Evolutionary conservation across 805 yeast species (phyloP).

Genomic region (Pichia exigua): DNA sequence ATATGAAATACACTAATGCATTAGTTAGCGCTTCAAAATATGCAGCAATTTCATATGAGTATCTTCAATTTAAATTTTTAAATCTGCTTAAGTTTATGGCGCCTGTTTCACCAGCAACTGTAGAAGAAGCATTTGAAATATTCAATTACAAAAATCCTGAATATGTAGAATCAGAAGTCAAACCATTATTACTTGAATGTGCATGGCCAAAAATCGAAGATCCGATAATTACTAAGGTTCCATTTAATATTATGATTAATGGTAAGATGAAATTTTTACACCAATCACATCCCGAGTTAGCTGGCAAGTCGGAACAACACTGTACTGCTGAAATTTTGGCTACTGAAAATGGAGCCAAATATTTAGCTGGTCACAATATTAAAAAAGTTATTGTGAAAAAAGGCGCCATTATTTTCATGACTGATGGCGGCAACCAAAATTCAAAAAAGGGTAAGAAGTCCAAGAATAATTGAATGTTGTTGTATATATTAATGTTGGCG

Average conservation of each 20-base stretch:
- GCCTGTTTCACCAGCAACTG: constrained; percentile 74
- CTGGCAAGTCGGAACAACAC: constrained; percentile 25
- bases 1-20: constrained; percentile 70
- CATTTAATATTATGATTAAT: constrained; percentile 60
- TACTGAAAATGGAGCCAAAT: constrained; percentile 33
- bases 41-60: constrained; percentile 20
- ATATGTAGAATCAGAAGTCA: constrained; percentile 5
- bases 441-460: not conserved
- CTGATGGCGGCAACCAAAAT: not conserved
- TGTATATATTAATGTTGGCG: not conserved
- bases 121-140: constrained; percentile 76
- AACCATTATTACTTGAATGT: constrained; percentile 41
- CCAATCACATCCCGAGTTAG: constrained; percentile 28
- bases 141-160: constrained; percentile 24
- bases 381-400: constrained; percentile 48
- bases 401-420: constrained; percentile 21
- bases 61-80: constrained; percentile 25
- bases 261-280: constrained; percentile 56
- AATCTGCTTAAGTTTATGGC: constrained; percentile 56
- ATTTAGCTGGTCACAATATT: constrained; percentile 35
- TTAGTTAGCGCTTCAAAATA: constrained; percentile 40
- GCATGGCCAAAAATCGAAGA: constrained; percentile 57
- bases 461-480: not conserved
- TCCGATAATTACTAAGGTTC: constrained; percentile 29
- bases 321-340: constrained; percentile 31